Conservation (phyloP, 257 asterid genomes). For the Forsythia viridissima region DNA sequence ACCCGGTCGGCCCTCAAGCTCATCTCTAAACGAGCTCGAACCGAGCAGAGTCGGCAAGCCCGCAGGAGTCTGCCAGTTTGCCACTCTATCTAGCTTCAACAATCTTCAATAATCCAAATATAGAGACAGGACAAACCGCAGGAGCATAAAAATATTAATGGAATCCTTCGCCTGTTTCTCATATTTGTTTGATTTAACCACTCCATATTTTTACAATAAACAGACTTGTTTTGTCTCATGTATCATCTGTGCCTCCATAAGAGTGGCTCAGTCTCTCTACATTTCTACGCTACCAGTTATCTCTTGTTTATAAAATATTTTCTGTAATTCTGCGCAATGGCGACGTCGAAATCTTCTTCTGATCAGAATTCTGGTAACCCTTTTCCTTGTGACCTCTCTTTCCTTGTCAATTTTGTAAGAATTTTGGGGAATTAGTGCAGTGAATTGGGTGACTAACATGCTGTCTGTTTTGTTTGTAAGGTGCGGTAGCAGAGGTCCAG, state of each 20-base stretch:
- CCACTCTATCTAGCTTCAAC: too few species aligned
- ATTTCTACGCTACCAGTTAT: constrained; percentile 3
- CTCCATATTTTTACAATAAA: not conserved
- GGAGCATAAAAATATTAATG: not conserved
- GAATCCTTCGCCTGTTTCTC: not conserved
- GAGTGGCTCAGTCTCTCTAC: constrained; percentile 10
- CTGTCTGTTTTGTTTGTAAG: constrained; percentile 1
- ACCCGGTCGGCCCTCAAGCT: too few species aligned
- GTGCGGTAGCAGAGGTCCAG: constrained; percentile 33
- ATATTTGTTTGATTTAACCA: not conserved
- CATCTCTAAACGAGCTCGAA: too few species aligned
- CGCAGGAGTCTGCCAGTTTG: too few species aligned
- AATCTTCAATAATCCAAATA: too few species aligned
- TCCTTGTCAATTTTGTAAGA: constrained; percentile 2
- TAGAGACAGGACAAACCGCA: too few species aligned
- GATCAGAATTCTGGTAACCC: constrained; percentile 41
- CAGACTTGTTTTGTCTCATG: constrained; percentile 12
- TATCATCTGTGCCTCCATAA: constrained; percentile 17
- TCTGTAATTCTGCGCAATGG: constrained; percentile 38
- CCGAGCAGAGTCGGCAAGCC: too few species aligned
- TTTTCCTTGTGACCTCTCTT: not conserved
- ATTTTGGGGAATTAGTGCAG: too few species aligned
- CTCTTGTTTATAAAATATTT: constrained; percentile 2
- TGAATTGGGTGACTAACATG: not conserved
- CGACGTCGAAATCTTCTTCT: constrained; percentile 28